Base-by-base conservation (phyloP, 2,329 filamentous ascomycete genomes). In the Ophiocordyceps sinensis region DNA sequence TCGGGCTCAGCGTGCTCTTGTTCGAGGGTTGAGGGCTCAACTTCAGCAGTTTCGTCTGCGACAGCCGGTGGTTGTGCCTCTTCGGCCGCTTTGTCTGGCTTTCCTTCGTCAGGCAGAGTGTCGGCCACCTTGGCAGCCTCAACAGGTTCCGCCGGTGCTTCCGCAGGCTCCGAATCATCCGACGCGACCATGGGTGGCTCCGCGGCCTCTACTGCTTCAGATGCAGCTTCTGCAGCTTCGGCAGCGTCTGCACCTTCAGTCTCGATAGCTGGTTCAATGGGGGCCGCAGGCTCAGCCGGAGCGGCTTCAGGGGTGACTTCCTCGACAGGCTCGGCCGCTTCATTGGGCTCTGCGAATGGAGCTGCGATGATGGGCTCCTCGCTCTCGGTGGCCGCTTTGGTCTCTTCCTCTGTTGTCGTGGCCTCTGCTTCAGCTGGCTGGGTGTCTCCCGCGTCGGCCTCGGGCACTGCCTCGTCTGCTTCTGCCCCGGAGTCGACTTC, bases 1-100 rank as follows among this genome's bases (percentile, higher is more conserved):
- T 56, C 55, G 36, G 55, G 53, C 38, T 56, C 54, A 9, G 40
- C 39, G 23, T 36, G 10, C 34, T 48, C 35, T 10, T 34, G 39
- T 36, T 34, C 28, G 14, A 11, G 36, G 10, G n/a, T 8, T 23
- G 17, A 12, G 23, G 32, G 32, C 15, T 35, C 32, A 15, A 7
- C 2, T 26, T 37, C 41, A 7, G 41, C 38, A 6, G 23, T 26
- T 6, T 26, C 23, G 23, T 26, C 23, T 2, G 9, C 23, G 23
- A 5, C 23, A 26, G 23, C 23, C 9, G 23, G 23, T 9, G 23
- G 23, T 26, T 26, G 23, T 5, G 23, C 6, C 5, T 26, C 23
- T 26, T 26, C 23, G 9, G 23, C 23, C 9, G 23, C 23, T 26
- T 9, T 26, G 6, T 26, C 23, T 7, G 9, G 23, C 23, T 26